Evolutionary conservation across 23 red algal genomes (phyloP), one percentile per base, ranked within the genome.

Genomic region (Gracilaria gracilis): DNA sequence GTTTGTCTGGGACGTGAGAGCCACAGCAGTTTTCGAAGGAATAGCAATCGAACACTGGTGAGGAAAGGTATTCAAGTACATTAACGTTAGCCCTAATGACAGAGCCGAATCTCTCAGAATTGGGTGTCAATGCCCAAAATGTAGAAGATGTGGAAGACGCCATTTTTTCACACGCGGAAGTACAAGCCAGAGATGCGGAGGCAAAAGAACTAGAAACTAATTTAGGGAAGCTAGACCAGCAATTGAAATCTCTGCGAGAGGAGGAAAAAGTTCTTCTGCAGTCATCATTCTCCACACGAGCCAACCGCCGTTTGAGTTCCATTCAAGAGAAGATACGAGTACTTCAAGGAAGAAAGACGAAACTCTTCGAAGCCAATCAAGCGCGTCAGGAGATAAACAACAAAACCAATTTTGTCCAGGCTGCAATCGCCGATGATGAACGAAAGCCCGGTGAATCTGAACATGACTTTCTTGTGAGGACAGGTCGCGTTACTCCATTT

Each of bases 401-500:
- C 32, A 46, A 31, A 34, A 35, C 57, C 20, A 36, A 27, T 40
- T 4, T 33, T 14, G 57, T 57, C 46, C 55, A 61, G 20, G 31
- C 46, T 16, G 47, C 75, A 47, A 51, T 54, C 47, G 77, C 55
- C 33, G 66, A 53, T 65, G 34, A 57, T 39, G 38, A 81, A 32
- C 74, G 48, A 48, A 80, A 48, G 27, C 35, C 70, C 33, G 90
- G 90, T 17, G 90, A 93, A 66, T 67, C 69, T 47, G 55, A 86
- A 24, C 44, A 49, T n/a, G 90, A 93, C 6, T 93, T 93, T 81
- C 67, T 93, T 54, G 82, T 93, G 67, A 78, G 80, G 44, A 93
- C 90, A n/a, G 90, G 90, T 14, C 69, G 69, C 31, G 54, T 93
- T 29, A 93, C 90, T 67, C 90, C 90, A 54, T 93, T 93, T 78